These are phyloP conservation scores for Brasenia schreberi DNA, from an alignment of 164 flowering plant species.

Conservation along the genomic window DNA sequence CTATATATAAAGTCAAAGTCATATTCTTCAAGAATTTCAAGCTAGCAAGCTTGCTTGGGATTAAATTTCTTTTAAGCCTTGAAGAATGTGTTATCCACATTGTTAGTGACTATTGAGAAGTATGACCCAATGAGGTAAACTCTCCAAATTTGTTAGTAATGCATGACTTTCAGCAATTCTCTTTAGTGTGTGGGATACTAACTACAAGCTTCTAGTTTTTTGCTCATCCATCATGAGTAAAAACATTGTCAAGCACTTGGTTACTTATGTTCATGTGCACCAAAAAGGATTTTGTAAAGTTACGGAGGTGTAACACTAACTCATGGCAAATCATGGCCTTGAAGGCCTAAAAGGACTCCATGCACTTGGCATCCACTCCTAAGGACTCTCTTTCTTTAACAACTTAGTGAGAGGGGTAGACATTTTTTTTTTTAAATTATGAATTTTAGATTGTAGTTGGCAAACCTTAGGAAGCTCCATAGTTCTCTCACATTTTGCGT, in stretches of 20 bases:
- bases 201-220: not conserved
- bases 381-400: not conserved
- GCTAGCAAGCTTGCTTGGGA: constrained; percentile 1
- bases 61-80: not conserved
- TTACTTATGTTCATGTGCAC: not conserved
- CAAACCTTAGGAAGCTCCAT: not conserved
- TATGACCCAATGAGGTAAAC: not conserved
- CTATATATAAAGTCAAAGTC: not conserved
- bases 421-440: not conserved
- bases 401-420: not conserved
- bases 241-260: not conserved
- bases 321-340: too few species aligned
- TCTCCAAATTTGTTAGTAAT: too few species aligned
- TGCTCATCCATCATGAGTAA: not conserved
- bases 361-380: not conserved
- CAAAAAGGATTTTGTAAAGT: not conserved
- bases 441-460: not conserved
- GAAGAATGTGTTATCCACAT: not conserved
- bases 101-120: not conserved
- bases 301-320: not conserved
- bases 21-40: not conserved
- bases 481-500: too few species aligned
- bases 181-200: not conserved
- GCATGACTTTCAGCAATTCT: too few species aligned
- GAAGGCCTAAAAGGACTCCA: not conserved